Evolutionary conservation across 164 flowering plant genomes (phyloP).

Genomic region (Buxus sempervirens): DNA sequence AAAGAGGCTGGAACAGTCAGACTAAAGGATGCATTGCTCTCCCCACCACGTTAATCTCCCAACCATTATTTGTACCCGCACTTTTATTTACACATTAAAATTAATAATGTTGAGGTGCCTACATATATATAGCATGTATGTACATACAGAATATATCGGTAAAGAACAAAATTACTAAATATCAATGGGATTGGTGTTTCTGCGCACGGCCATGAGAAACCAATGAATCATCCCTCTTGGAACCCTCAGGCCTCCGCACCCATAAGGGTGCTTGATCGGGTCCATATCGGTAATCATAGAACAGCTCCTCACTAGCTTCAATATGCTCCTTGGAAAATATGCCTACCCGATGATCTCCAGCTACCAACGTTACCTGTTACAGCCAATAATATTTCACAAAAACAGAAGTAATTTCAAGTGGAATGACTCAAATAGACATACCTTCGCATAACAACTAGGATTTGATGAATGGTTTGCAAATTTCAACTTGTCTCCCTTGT

Average conservation of each 20-base stretch:
- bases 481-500: slow-evolving; percentile 97
- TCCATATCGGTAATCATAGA: slow-evolving; percentile 88
- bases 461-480: slow-evolving; percentile 93
- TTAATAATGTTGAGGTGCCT: too few species aligned
- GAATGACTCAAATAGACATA: slow-evolving; percentile 11
- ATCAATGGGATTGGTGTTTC: too few species aligned
- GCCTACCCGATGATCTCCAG: slow-evolving; percentile 97
- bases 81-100: too few species aligned
- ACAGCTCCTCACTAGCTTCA: slow-evolving; percentile 88
- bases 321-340: slow-evolving; percentile 90
- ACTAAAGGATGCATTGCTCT: too few species aligned
- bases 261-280: slow-evolving; percentile 88
- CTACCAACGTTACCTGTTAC: slow-evolving; percentile 86
- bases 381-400: slow-evolving; percentile 4
- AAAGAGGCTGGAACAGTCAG: too few species aligned
- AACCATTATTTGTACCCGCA: too few species aligned
- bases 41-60: too few species aligned
- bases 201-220: slow-evolving; percentile 35
- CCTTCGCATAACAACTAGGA: slow-evolving; percentile 97
- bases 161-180: too few species aligned
- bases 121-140: too few species aligned
- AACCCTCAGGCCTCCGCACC: slow-evolving; percentile 83
- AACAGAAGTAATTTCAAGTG: neutral
- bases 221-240: slow-evolving; percentile 66
- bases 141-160: too few species aligned